Evolutionary conservation across 2,329 filamentous ascomycete species (phyloP).

Genomic region (Ophiocordyceps camponoti-rufipedis): DNA sequence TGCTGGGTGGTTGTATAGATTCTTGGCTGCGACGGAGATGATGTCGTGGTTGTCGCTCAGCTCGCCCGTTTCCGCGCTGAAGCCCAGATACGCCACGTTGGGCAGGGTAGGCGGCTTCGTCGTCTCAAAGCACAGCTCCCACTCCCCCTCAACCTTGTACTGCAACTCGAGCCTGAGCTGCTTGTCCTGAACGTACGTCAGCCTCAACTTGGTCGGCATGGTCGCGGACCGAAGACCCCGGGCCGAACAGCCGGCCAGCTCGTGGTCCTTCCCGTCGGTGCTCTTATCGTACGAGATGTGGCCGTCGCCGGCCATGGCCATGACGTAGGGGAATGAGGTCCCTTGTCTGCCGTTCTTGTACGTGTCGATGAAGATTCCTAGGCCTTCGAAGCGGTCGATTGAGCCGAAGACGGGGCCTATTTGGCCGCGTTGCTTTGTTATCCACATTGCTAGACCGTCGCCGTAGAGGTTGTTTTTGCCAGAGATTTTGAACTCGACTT

Average conservation of each 20-base stretch:
- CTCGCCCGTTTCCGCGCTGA: conserved; percentile 84
- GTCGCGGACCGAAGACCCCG: conserved; percentile 69
- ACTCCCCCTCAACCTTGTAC: conserved; percentile 80
- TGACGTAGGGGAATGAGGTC: conserved; percentile 89
- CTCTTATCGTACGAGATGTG: conserved; percentile 78
- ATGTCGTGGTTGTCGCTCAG: conserved; percentile 97
- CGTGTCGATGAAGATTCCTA: conserved; percentile 92
- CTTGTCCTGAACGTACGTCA: conserved; percentile 97
- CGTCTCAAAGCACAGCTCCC: conserved; percentile 76
- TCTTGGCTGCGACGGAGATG: conserved; percentile 68
- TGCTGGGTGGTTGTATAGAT: conserved; percentile 54
- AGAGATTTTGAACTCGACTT: conserved; percentile 87
- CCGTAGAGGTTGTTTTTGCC: conserved; percentile 82
- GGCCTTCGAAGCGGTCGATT: conserved; percentile 75
- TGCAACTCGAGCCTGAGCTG: conserved; percentile 77
- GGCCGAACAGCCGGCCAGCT: conserved; percentile 88
- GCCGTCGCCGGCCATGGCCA: conserved; percentile 95
- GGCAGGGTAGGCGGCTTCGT: conserved; percentile 59
- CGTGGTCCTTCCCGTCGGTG: conserved; percentile 83
- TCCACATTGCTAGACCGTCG: conserved; percentile 95
- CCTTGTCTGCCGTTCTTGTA: conserved; percentile 99
- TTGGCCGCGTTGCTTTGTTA: conserved; percentile 79
- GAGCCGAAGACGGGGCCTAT: conserved; percentile 76
- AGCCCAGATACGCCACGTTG: conserved; percentile 54
- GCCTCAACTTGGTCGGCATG: conserved; percentile 64